Percentiles rank a stretch among this genome's conserved stretches.
These are phyloP conservation scores for Xylaria cubensis DNA, from an alignment of 495 filamentous ascomycete species.

Conservation along the genomic window DNA sequence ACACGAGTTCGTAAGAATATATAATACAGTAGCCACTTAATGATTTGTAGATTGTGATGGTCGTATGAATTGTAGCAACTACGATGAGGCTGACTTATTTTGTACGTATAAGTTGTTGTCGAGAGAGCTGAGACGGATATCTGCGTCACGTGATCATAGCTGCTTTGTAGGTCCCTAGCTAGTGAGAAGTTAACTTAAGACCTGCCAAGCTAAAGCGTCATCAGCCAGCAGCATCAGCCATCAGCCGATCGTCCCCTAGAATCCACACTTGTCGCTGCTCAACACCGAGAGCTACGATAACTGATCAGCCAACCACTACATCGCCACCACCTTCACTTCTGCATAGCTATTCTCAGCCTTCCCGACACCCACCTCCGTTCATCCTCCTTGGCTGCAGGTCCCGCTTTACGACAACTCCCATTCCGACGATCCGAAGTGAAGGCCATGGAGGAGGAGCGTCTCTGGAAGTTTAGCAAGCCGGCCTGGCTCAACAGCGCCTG, in stretches of 20 bases:
- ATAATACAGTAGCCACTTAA: constrained; percentile 4
- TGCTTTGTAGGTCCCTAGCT: not conserved
- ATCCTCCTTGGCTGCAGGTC: not conserved
- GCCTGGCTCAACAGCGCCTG: constrained; percentile 90
- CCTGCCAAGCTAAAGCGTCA: constrained; percentile 15
- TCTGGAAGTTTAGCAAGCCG: constrained; percentile 80
- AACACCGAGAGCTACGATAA: not conserved
- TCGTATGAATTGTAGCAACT: not conserved
- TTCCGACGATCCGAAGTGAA: constrained; percentile 8
- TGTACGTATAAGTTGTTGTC: not conserved
- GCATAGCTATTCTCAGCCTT: not conserved
- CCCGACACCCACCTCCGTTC: not conserved
- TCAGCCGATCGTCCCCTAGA: not conserved
- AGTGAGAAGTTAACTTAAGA: not conserved
- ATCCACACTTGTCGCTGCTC: not conserved
- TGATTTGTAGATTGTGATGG: not conserved
- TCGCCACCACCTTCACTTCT: not conserved
- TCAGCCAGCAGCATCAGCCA: not conserved
- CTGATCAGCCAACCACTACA: not conserved
- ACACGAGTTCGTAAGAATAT: constrained; percentile 15
- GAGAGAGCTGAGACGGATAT: not conserved
- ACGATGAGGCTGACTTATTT: too few species aligned
- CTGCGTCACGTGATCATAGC: not conserved
- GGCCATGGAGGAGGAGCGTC: constrained; percentile 65
- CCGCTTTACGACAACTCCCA: not conserved